Evolutionary conservation across 495 filamentous ascomycete genomes (phyloP).

Genomic region (Penicillium roqueforti): DNA sequence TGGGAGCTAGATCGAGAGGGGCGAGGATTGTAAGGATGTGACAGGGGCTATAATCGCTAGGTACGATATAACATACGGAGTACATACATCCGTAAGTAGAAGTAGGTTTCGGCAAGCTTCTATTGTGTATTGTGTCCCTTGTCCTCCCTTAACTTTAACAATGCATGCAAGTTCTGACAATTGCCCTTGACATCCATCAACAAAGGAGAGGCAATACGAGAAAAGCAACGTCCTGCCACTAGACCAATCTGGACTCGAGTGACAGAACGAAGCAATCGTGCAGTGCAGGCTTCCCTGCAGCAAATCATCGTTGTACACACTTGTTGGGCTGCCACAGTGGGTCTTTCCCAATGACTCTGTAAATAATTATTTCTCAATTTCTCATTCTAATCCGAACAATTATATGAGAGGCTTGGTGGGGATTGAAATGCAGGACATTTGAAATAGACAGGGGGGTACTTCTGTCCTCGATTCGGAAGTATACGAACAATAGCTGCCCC

Average conservation of each 20-base stretch:
- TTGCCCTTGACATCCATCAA: conserved; percentile 1
- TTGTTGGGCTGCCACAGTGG: conserved; percentile 25
- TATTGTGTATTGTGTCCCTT: neutral
- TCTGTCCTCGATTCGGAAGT: too few species aligned
- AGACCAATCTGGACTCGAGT: conserved; percentile 23
- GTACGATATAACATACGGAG: too few species aligned
- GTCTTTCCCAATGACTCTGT: conserved; percentile 20
- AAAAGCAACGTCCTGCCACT: neutral
- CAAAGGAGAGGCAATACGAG: neutral
- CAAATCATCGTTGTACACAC: conserved; percentile 43
- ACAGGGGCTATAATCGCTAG: neutral
- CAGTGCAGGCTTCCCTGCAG: conserved; percentile 26
- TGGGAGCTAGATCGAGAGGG: neutral
- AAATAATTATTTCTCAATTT: too few species aligned
- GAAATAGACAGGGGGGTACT: conserved; percentile 2
- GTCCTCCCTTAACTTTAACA: neutral
- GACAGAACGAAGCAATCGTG: conserved; percentile 24
- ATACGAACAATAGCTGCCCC: too few species aligned
- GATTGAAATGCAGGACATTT: neutral
- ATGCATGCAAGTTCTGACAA: neutral
- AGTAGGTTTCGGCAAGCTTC: neutral
- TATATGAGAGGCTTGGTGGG: neutral
- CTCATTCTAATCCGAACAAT: too few species aligned
- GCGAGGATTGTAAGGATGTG: neutral
- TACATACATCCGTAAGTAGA: neutral